Evolutionary conservation across 2,329 filamentous ascomycete genomes (phyloP).

Genomic region (Ilyonectria sp.): DNA sequence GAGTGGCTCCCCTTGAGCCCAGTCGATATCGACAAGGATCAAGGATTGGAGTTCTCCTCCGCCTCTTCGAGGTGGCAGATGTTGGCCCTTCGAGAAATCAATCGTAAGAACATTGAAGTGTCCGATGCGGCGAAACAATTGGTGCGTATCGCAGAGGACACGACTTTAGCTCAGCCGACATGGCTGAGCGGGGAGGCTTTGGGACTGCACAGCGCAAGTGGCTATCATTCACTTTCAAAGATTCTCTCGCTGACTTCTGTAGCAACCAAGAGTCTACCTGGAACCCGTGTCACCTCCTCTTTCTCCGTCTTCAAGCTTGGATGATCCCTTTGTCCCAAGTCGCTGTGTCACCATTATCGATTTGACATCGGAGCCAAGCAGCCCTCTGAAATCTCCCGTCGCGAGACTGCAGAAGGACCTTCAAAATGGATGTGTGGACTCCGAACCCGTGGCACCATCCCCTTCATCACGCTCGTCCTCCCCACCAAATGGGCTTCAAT

Average conservation of each 20-base stretch:
- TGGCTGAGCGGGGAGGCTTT: slow-evolving; percentile 19
- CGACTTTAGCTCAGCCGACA: neutral
- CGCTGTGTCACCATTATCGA: slow-evolving; percentile 43
- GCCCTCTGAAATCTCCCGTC: slow-evolving; percentile 31
- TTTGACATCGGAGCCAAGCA: slow-evolving; percentile 51
- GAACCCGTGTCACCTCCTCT: slow-evolving; percentile 49
- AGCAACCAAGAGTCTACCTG: slow-evolving; percentile 14
- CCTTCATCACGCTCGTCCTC: slow-evolving; percentile 35
- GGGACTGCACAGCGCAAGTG: slow-evolving; percentile 24
- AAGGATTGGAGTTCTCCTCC: slow-evolving; percentile 48
- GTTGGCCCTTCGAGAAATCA: slow-evolving; percentile 47
- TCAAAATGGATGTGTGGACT: slow-evolving; percentile 36
- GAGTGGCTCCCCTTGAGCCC: slow-evolving; percentile 52
- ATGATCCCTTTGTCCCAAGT: slow-evolving; percentile 41
- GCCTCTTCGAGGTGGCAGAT: slow-evolving; percentile 39
- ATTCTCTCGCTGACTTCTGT: neutral
- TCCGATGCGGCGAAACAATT: slow-evolving; percentile 2
- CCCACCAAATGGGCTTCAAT: slow-evolving; percentile 7
- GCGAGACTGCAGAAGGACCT: slow-evolving; percentile 27
- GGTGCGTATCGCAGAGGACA: neutral
- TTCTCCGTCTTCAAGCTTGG: slow-evolving; percentile 43
- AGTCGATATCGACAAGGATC: slow-evolving; percentile 43
- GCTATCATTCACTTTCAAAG: neutral
- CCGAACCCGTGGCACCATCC: slow-evolving; percentile 34
- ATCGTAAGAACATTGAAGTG: slow-evolving; percentile 39